phyloP scores from a whole-genome alignment of 2,329 filamentous ascomycete species.

The Didymellaceae sp. region DNA sequence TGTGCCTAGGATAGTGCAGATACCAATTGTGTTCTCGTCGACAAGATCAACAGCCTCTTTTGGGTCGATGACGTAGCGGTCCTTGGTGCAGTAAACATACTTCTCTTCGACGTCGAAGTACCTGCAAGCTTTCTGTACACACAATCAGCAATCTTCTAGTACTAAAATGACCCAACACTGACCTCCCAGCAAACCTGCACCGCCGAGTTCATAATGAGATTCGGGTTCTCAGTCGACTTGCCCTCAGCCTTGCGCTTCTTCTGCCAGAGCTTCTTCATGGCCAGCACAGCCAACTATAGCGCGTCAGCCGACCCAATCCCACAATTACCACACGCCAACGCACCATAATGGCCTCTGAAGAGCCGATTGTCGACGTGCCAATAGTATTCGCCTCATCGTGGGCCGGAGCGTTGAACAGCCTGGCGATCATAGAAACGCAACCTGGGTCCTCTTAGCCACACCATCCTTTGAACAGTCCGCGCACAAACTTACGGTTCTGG shows the following conservation, averaged over 20 bases:
- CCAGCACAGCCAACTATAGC: conserved; percentile 70
- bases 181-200: conserved; percentile 95
- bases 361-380: conserved; percentile 87
- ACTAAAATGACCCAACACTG: not conserved
- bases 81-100: conserved; percentile 68
- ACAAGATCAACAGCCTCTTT: conserved; percentile 66
- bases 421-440: conserved; percentile 66
- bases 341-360: conserved; percentile 76
- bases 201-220: conserved; percentile 94
- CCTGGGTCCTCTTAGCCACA: conserved; percentile 57
- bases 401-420: conserved; percentile 80
- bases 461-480: conserved; percentile 69
- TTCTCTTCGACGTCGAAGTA: conserved; percentile 96
- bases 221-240: conserved; percentile 80
- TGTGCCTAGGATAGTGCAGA: conserved; percentile 86
- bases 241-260: conserved; percentile 83
- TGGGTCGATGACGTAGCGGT: conserved; percentile 69
- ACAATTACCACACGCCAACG: conserved; percentile 7
- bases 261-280: conserved; percentile 96
- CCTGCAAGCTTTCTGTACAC: conserved; percentile 65
- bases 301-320: not conserved
- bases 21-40: conserved; percentile 82
- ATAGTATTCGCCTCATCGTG: conserved; percentile 68
- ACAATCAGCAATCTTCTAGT: not conserved
- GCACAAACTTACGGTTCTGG: conserved; percentile 70